phyloP scores from a whole-genome alignment of 2,329 filamentous ascomycete genomes.

The Thelonectria discophora region DNA sequence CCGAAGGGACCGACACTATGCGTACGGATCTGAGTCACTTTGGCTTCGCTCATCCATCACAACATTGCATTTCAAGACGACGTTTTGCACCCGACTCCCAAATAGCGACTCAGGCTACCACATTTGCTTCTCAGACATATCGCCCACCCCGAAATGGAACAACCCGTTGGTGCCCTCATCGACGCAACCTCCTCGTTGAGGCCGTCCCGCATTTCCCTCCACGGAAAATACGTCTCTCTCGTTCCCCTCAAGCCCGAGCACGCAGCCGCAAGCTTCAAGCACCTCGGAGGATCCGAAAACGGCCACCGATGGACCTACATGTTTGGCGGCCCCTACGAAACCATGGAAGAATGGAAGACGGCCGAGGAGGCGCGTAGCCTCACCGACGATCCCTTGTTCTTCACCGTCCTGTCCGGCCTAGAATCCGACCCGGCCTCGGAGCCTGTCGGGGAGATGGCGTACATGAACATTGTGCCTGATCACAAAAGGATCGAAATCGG shows the following conservation, averaged over 20 bases:
- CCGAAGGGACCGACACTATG: too few species aligned
- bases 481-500: slow-evolving; percentile 67
- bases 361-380: slow-evolving; percentile 34
- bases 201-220: slow-evolving; percentile 36
- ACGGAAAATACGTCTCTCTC: slow-evolving; percentile 45
- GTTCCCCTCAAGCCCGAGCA: slow-evolving; percentile 42
- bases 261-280: slow-evolving; percentile 41
- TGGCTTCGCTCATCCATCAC: too few species aligned
- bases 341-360: slow-evolving; percentile 30
- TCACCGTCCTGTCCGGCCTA: slow-evolving; percentile 52
- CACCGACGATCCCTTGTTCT: slow-evolving; percentile 52
- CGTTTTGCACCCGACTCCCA: too few species aligned
- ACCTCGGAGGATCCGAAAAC: slow-evolving; percentile 47
- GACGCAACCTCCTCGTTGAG: slow-evolving; percentile 23
- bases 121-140: background rate
- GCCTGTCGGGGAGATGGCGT: slow-evolving; percentile 53
- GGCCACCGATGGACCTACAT: slow-evolving; percentile 48
- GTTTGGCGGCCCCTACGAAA: slow-evolving; percentile 38
- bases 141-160: slow-evolving; percentile 12
- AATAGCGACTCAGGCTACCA: too few species aligned
- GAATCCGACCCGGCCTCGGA: slow-evolving; percentile 39
- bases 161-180: slow-evolving; percentile 34
- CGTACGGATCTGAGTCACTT: too few species aligned
- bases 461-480: slow-evolving; percentile 57
- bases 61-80: too few species aligned